These are phyloP conservation scores for Ganoderma sp. DNA, from an alignment of 1,284 basidiomycete genomes.

Conservation along the genomic window DNA sequence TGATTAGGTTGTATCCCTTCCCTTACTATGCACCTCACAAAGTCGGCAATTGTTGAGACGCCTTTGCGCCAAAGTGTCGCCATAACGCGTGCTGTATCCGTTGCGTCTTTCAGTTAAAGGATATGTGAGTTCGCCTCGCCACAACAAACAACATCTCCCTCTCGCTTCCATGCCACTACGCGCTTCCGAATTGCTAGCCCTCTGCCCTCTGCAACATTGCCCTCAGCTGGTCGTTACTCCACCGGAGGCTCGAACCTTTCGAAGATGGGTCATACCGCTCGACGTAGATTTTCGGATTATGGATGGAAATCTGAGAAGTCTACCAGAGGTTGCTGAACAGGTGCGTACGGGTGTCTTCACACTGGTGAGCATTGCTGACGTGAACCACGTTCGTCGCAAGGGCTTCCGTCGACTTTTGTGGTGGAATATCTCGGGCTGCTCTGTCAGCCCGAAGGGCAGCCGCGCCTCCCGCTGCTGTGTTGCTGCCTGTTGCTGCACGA, in stretches of 20 bases:
- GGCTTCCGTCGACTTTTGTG: not conserved
- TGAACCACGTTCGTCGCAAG: not conserved
- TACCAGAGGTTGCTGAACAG: not conserved
- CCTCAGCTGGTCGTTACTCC: not conserved
- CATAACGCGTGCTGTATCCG: slow-evolving; percentile 6
- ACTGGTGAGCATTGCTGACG: not conserved
- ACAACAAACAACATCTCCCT: not conserved
- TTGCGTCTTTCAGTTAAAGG: not conserved
- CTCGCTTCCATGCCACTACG: not conserved
- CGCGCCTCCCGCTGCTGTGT: not conserved
- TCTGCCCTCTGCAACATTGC: not conserved
- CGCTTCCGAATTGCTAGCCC: not conserved
- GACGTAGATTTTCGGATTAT: not conserved
- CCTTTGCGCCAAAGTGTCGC: slow-evolving; percentile 1
- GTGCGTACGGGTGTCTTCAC: not conserved
- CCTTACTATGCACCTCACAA: not conserved
- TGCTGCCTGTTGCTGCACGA: too few relatives aligned
- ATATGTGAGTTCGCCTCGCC: not conserved
- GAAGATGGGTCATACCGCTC: not conserved
- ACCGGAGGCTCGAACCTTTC: not conserved
- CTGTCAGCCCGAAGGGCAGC: not conserved
- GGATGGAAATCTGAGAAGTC: not conserved
- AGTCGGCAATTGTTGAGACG: not conserved
- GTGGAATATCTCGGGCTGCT: not conserved
- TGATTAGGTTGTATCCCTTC: not conserved